Conservation (phyloP, 2,329 filamentous ascomycete species). For the Daldinia sp. region DNA sequence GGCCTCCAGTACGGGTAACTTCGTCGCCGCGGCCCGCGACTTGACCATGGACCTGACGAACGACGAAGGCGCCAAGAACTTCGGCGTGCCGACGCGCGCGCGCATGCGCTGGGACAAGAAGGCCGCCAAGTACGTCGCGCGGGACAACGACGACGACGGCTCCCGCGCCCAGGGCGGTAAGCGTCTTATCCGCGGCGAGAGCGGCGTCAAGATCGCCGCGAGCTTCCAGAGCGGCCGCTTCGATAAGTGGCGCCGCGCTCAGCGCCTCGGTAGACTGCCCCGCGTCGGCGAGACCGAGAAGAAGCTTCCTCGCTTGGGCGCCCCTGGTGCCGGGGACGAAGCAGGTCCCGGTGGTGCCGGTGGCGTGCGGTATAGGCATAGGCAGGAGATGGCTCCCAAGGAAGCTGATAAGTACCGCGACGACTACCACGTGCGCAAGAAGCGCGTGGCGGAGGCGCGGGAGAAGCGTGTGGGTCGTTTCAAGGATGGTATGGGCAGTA, state of each 20-base stretch:
- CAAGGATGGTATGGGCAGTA: slow-evolving; percentile 74
- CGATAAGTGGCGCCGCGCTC: slow-evolving; percentile 89
- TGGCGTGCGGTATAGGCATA: slow-evolving; percentile 82
- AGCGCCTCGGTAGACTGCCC: slow-evolving; percentile 83
- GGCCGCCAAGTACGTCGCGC: slow-evolving; percentile 91
- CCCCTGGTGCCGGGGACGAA: slow-evolving; percentile 51
- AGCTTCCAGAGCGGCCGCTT: slow-evolving; percentile 94
- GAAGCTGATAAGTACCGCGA: slow-evolving; percentile 91
- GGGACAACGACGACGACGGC: slow-evolving; percentile 94
- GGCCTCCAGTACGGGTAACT: slow-evolving; percentile 76
- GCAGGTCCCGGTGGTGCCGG: slow-evolving; percentile 48
- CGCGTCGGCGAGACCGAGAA: slow-evolving; percentile 85
- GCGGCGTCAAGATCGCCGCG: slow-evolving; percentile 94
- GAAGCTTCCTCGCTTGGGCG: slow-evolving; percentile 43
- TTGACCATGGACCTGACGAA: slow-evolving; percentile 93
- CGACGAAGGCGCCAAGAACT: slow-evolving; percentile 84
- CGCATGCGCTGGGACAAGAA: slow-evolving; percentile 98
- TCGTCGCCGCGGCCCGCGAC: slow-evolving; percentile 86
- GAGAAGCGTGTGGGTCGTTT: slow-evolving; percentile 84
- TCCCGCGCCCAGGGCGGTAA: slow-evolving; percentile 67
- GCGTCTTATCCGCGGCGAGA: slow-evolving; percentile 86
- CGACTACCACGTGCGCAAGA: slow-evolving; percentile 91
- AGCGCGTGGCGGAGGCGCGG: slow-evolving; percentile 86
- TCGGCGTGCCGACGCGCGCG: slow-evolving; percentile 79
- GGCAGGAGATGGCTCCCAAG: slow-evolving; percentile 88